Percentiles rank a stretch among this genome's conserved stretches.
phyloP scores from a whole-genome alignment of 495 filamentous ascomycete genomes.

The Chaetomidium leptoderma region DNA sequence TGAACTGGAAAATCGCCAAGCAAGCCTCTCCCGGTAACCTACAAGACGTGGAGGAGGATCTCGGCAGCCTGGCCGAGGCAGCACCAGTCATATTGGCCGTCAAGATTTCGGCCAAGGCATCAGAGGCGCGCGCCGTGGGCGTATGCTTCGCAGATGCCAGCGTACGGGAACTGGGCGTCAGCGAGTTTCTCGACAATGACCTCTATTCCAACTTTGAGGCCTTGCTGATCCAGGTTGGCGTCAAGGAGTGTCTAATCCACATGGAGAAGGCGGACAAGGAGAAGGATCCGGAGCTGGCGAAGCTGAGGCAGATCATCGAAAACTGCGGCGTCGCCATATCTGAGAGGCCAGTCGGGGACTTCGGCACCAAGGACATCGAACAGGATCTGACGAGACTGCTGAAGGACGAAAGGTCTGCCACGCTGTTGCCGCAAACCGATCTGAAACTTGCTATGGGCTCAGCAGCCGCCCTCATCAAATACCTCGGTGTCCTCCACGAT shows the following conservation, averaged over 20 bases:
- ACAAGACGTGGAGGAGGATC: conserved; percentile 95
- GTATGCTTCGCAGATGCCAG: conserved; percentile 98
- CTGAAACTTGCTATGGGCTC: conserved; percentile 96
- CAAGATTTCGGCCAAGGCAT: conserved; percentile 82
- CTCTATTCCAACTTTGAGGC: conserved; percentile 98
- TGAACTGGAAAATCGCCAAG: conserved; percentile 87
- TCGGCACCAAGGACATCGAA: conserved; percentile 88
- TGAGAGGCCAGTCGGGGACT: conserved; percentile 70
- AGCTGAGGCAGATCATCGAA: conserved; percentile 82
- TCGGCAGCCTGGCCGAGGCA: conserved; percentile 80
- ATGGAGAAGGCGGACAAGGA: conserved; percentile 61
- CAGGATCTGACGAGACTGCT: conserved; percentile 86
- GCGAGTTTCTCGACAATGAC: conserved; percentile 97
- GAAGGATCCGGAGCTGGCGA: conserved; percentile 85
- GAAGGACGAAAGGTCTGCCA: conserved; percentile 74
- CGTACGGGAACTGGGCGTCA: conserved; percentile 90
- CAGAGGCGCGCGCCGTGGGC: conserved; percentile 80
- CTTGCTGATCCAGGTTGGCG: conserved; percentile 89
- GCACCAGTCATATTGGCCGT: conserved; percentile 92
- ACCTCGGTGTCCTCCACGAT: conserved; percentile 86
- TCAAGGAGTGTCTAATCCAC: conserved; percentile 86
- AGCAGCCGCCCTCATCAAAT: conserved; percentile 90
- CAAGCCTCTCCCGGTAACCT: conserved; percentile 93
- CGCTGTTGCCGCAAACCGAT: conserved; percentile 82
- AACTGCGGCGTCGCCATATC: conserved; percentile 86